These are phyloP conservation scores for Claviceps sp. DNA, from an alignment of 2,329 filamentous ascomycete species.

Conservation along the genomic window DNA sequence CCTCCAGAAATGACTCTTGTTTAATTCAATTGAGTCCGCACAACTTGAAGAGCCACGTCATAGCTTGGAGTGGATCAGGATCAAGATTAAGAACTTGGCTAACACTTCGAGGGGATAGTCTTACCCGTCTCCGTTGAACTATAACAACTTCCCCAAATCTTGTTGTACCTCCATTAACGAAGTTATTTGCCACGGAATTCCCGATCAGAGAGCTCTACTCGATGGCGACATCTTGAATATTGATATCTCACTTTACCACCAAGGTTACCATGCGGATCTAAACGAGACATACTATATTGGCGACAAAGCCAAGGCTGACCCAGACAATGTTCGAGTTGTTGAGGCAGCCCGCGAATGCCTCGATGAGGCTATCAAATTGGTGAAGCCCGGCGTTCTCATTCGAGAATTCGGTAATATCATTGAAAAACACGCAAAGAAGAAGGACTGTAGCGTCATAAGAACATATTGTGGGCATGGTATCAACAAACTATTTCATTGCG, in stretches of 20 bases:
- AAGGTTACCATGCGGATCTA: constrained; percentile 87
- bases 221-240: constrained; percentile 97
- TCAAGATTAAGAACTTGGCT: background rate
- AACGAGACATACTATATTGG: constrained; percentile 99
- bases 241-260: constrained; percentile 87
- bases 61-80: background rate
- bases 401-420: constrained; percentile 89
- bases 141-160: constrained; percentile 93
- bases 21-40: background rate
- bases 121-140: constrained; percentile 90
- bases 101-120: constrained; percentile 43
- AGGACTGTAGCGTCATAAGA: constrained; percentile 79
- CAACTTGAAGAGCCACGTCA: background rate
- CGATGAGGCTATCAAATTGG: constrained; percentile 77
- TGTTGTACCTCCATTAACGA: constrained; percentile 95
- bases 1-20: background rate
- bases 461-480: constrained; percentile 96
- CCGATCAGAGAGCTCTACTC: constrained; percentile 71
- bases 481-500: constrained; percentile 84
- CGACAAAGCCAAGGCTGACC: constrained; percentile 68
- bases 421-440: constrained; percentile 82
- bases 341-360: constrained; percentile 83
- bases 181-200: constrained; percentile 97
- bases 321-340: constrained; percentile 79
- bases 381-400: constrained; percentile 88